A percentile compares a stretch with the other conserved stretches of the same genome.
These are phyloP conservation scores for Parietaria judaica DNA, from an alignment of 306 rosid species.

Conservation along the genomic window DNA sequence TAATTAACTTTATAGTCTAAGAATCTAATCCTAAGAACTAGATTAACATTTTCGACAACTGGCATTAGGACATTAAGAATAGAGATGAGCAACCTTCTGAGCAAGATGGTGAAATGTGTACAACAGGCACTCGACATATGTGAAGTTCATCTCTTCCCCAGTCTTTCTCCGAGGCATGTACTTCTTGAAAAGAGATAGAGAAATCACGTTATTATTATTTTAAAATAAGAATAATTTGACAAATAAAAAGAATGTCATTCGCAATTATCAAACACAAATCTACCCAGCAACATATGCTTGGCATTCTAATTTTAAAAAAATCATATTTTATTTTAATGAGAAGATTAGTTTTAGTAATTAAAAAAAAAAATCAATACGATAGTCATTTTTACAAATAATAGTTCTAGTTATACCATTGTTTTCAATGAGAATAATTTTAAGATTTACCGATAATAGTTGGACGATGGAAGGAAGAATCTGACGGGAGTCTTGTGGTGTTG, in stretches of 20 bases:
- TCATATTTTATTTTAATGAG: no score
- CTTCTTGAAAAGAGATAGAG: conserved; percentile 43
- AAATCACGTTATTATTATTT: not conserved
- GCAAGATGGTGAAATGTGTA: conserved; percentile 95
- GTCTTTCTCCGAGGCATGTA: conserved; percentile 86
- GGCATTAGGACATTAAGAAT: conserved; percentile 8
- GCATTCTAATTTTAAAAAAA: no score
- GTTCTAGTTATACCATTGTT: not conserved
- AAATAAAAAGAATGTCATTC: not conserved
- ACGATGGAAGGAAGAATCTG: conserved; percentile 92
- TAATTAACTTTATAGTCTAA: no score
- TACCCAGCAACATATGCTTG: no score
- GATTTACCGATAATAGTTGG: conserved; percentile 69
- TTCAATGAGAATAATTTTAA: conserved; percentile 8
- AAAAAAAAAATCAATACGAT: not conserved
- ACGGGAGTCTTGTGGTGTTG: conserved; percentile 90
- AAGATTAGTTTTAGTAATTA: no score
- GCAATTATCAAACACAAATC: no score
- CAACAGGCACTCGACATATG: conserved; percentile 87
- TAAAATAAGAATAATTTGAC: not conserved
- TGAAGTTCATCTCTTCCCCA: conserved; percentile 89
- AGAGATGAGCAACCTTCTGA: conserved; percentile 52
- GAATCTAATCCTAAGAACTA: no score
- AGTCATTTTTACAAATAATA: conserved; percentile 4
- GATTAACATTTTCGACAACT: no score